phyloP scores from a whole-genome alignment of 441 rosid species.

The Corymbia calophylla region DNA sequence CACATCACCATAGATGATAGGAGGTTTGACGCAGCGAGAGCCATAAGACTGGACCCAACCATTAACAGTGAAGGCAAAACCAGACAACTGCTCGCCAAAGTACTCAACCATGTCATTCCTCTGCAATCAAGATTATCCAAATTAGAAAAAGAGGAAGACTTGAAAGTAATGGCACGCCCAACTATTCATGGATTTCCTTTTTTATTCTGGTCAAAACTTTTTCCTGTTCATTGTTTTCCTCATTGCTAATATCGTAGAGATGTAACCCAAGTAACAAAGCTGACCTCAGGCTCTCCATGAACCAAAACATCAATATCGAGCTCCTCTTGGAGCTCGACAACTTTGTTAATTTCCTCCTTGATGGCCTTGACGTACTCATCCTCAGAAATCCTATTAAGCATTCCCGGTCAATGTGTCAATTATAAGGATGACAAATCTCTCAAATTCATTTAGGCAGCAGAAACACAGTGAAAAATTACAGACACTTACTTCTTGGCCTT shows the following conservation, averaged over 20 bases:
- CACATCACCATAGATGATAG: slow-evolving; percentile 94
- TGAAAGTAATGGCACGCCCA: neutral
- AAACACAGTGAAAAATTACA: neutral
- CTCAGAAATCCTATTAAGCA: slow-evolving; percentile 61
- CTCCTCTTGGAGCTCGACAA: slow-evolving; percentile 83
- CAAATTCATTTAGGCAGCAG: neutral
- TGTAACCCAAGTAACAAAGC: neutral
- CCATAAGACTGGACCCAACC: slow-evolving; percentile 99
- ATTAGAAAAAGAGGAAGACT: slow-evolving; percentile 7
- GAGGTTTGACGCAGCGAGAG: slow-evolving; percentile 97
- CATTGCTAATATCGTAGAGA: neutral
- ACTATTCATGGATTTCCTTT: neutral
- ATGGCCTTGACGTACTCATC: slow-evolving; percentile 74
- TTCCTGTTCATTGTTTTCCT: neutral
- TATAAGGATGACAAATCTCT: neutral
- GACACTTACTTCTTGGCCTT: slow-evolving; percentile 88
- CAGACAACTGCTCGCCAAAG: slow-evolving; percentile 96
- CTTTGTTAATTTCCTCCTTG: slow-evolving; percentile 83
- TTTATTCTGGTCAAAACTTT: neutral
- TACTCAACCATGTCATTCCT: slow-evolving; percentile 99
- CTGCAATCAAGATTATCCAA: slow-evolving; percentile 24
- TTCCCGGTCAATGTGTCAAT: neutral
- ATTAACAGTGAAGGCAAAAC: slow-evolving; percentile 86
- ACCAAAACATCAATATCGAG: slow-evolving; percentile 96
- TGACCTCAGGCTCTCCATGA: slow-evolving; percentile 99